Base-by-base conservation (phyloP, 306 rosid species). In the Casuarina cunninghamiana region DNA sequence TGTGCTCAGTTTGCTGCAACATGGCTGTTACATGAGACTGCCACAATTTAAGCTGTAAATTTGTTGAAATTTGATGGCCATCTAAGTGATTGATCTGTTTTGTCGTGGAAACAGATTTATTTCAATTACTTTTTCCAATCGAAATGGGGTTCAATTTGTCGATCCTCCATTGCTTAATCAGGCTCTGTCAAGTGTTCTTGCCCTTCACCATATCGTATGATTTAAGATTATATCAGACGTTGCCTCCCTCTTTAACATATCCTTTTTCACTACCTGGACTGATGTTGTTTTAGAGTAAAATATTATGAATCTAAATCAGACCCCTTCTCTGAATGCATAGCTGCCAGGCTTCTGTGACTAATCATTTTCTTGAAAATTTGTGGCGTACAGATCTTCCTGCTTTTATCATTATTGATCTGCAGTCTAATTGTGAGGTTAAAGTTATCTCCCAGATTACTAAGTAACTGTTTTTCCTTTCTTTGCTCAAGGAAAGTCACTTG, bases 401-500 rank as follows among this genome's bases (percentile, higher is more conserved):
- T 19, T 3, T 42, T 6, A 43, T 67, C 15, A 41, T n/a, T 17
- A 41, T 17, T 67, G 48, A 67, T 67, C 12, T 72, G 57, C 79
- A 70, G 19, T 66, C 81, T 72, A 69, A 77, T 53, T 76, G 73
- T 57, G 75, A 41, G 17, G 68, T 38, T 67, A 68, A 72, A 71
- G 39, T 78, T 82, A 35, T 38, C 53, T 54, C 26, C 72, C 72
- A 80, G 80, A 51, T 76, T 78, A 71, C 75, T 86, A 86, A 90
- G 81, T 76, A 79, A 75, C 17, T 16, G 11, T 78, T 85, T 37
- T 75, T 80, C 74, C 76, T 80, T 54, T 77, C 19, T 26, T 82
- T 90, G 97, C 84, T 90, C 67, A 93, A 94, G 96, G 96, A 87
- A 91, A 94, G 98, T 88, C 97, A 75, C 97, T 94, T 83, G 96